Base-by-base conservation (phyloP, 495 filamentous ascomycete species). In the Cairneyella variabilis region DNA sequence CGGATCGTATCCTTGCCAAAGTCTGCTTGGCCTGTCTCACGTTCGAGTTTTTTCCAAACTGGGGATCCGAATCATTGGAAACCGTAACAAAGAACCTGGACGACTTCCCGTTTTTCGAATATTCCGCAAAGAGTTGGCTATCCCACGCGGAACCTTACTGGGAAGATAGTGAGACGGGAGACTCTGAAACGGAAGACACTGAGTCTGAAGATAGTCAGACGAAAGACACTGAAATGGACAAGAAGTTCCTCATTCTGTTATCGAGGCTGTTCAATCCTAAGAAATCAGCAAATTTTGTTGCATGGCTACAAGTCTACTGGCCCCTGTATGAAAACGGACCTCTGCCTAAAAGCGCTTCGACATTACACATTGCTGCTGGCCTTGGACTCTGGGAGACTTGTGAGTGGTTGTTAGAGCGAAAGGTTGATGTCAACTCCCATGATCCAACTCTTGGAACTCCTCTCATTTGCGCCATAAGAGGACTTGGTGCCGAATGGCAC, bases 11-110 rank as follows among this genome's bases (percentile, higher is more conserved):
- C 14, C 21, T 53, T 30, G 39, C n/a, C 25, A 53, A 44, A 43
- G 37, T 44, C 16, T 53, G 37, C 14, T 39, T 53, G 9, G 44
- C 49, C 14, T 53, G 36, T 30, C 25, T 53, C 7, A n/a, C n/a
- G 8, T 28, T 42, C n/a, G 22, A 26, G 20, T 14, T 23, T 8
- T 53, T 53, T 21, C 44, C 39, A 12, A 21, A 32, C 18, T 53
- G 5, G 17, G 8, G 9, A 10, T 11, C 8, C 8, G 44, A 2
- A 11, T 43, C 25, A 17, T 11, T 8, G 16, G 16, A 10, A 6
- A 11, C 18, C 9, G 30, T 14, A 34, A 34, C 30, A 34, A 34
- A 18, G 18, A n/a, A n/a, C n/a, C n/a, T n/a, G n/a, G n/a, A n/a
- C n/a, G 37, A 40, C 18, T 17, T 10, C 6, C 16, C 16, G 8